These are phyloP conservation scores for Acidiella bohemica DNA, from an alignment of 495 filamentous ascomycete species.

Conservation along the genomic window DNA sequence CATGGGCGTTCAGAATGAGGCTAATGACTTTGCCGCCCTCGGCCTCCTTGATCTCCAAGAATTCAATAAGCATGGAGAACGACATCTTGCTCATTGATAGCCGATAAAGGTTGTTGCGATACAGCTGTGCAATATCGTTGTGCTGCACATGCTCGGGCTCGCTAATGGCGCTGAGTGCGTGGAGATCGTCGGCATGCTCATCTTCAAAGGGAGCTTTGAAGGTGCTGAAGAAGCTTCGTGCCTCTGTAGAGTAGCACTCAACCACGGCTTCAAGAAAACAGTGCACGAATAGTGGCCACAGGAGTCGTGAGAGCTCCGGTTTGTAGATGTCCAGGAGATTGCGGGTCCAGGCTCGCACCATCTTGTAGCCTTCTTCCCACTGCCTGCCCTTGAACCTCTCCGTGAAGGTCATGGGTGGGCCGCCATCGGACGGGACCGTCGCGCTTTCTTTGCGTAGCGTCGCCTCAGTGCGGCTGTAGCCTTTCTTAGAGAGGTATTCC, in stretches of 20 bases:
- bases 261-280: conserved; percentile 72
- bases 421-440: conserved; percentile 47
- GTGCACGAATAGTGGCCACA: conserved; percentile 91
- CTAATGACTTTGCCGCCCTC: conserved; percentile 65
- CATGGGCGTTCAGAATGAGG: conserved; percentile 57
- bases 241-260: conserved; percentile 57
- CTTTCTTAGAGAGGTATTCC: conserved; percentile 91
- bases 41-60: conserved; percentile 68
- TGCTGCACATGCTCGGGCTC: conserved; percentile 64
- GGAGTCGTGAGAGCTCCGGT: conserved; percentile 71
- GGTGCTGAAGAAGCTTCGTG: conserved; percentile 52
- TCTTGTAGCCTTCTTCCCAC: conserved; percentile 56
- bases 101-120: conserved; percentile 70
- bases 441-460: conserved; percentile 86
- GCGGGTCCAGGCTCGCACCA: conserved; percentile 71
- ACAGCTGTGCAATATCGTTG: conserved; percentile 58
- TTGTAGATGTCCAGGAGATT: conserved; percentile 88
- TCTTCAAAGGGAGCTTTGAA: conserved; percentile 57
- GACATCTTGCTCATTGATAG: conserved; percentile 71
- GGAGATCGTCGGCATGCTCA: conserved; percentile 64
- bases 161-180: conserved; percentile 49
- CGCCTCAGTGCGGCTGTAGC: conserved; percentile 83
- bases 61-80: conserved; percentile 67
- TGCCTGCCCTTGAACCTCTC: conserved; percentile 60
- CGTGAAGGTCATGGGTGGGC: conserved; percentile 57